phyloP scores from a whole-genome alignment of 2,329 filamentous ascomycete genomes.

The Calonectria crousiana region DNA sequence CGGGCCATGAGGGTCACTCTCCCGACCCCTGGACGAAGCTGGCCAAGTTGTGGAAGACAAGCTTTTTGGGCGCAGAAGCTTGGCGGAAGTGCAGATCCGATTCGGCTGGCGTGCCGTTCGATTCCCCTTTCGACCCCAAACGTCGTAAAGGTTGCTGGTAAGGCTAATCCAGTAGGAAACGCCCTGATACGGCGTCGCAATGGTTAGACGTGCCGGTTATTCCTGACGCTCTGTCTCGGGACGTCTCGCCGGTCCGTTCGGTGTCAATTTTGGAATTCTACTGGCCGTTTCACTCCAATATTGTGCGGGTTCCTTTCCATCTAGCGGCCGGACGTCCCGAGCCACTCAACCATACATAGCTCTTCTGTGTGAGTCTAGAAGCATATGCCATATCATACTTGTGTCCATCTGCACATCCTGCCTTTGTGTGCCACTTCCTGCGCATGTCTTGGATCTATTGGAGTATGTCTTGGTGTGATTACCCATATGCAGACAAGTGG shows the following conservation, averaged over 20 bases:
- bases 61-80: constrained; percentile 36
- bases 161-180: neutral
- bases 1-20: constrained; percentile 3
- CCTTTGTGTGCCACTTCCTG: no score
- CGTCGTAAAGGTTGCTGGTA: neutral
- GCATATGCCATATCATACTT: no score
- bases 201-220: neutral
- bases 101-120: constrained; percentile 23
- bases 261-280: no score
- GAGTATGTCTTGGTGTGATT: neutral
- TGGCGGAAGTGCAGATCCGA: constrained; percentile 39
- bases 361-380: neutral
- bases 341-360: neutral
- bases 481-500: neutral
- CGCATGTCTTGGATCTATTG: neutral
- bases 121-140: constrained; percentile 8
- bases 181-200: neutral
- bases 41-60: constrained; percentile 29
- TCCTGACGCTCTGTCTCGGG: neutral
- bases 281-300: neutral
- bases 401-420: no score
- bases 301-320: neutral
- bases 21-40: neutral
- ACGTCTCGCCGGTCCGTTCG: neutral
- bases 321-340: neutral